Conservation (phyloP, 495 filamentous ascomycete species). For the Penicillium arizonense region DNA sequence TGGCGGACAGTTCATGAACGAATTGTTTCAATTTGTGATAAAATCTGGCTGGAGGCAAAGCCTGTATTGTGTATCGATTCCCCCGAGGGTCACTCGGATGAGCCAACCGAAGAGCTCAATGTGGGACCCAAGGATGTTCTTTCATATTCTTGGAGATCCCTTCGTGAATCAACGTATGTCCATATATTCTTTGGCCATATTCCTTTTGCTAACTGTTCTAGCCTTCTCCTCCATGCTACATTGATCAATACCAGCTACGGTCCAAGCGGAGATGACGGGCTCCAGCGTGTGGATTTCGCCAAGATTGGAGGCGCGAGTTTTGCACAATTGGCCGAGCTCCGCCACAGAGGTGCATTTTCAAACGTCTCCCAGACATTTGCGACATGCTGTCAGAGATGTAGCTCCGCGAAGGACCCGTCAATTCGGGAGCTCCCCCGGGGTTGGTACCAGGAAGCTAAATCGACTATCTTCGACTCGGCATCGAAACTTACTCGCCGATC, state of each 20-base stretch:
- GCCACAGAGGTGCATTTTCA: constrained; percentile 92
- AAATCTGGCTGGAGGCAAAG: constrained; percentile 72
- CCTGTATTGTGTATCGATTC: constrained; percentile 84
- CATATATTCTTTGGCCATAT: background rate
- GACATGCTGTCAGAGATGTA: constrained; percentile 65
- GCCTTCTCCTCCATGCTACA: constrained; percentile 51
- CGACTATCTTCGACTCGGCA: constrained; percentile 64
- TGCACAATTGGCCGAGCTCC: constrained; percentile 73
- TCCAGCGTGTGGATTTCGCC: constrained; percentile 39
- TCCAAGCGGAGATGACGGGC: constrained; percentile 27
- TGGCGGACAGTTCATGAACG: constrained; percentile 52
- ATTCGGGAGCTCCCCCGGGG: constrained; percentile 37
- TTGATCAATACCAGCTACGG: constrained; percentile 38
- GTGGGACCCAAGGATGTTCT: constrained; percentile 78
- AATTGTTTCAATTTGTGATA: constrained; percentile 54
- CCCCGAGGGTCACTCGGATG: constrained; percentile 81
- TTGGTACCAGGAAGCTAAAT: constrained; percentile 68
- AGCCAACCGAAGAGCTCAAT: constrained; percentile 66
- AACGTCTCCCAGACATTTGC: constrained; percentile 87
- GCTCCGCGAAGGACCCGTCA: constrained; percentile 46
- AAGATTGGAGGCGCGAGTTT: constrained; percentile 70
- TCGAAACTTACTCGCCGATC: constrained; percentile 85
- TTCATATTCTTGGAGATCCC: constrained; percentile 88
- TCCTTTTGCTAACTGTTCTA: constrained; percentile 37
- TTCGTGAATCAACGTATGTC: constrained; percentile 83